A percentile compares a stretch with the other conserved stretches of the same genome.
These are phyloP conservation scores for Fallopia convolvulus DNA, from an alignment of 148 eudicot species.

Conservation along the genomic window DNA sequence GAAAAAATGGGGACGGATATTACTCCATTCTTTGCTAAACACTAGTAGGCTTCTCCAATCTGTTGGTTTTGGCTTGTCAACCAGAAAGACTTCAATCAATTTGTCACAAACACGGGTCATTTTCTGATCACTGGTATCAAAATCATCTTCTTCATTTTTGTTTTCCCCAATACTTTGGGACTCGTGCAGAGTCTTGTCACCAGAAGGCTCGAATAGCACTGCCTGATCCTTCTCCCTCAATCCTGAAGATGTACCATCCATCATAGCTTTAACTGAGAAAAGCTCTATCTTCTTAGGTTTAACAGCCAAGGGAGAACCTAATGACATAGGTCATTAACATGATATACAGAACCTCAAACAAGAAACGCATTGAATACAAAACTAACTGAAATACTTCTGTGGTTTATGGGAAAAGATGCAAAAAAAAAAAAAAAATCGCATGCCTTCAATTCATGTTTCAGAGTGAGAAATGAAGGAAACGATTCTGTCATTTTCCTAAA, in stretches of 20 bases:
- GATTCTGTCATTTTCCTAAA: neutral
- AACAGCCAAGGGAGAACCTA: slow-evolving; percentile 25
- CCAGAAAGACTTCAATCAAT: slow-evolving; percentile 74
- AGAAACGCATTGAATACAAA: neutral
- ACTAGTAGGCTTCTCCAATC: slow-evolving; percentile 88
- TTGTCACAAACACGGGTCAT: slow-evolving; percentile 77
- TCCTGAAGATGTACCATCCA: slow-evolving; percentile 27
- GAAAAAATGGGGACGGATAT: slow-evolving; percentile 64
- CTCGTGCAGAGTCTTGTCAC: slow-evolving; percentile 4
- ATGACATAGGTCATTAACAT: neutral
- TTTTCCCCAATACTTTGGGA: slow-evolving; percentile 15
- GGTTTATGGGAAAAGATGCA: neutral
- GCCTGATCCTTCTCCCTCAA: slow-evolving; percentile 26
- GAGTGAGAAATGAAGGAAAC: neutral
- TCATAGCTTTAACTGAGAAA: slow-evolving; percentile 25
- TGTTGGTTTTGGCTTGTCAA: slow-evolving; percentile 74
- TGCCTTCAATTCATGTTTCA: neutral
- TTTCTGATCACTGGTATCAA: slow-evolving; percentile 34
- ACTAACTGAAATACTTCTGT: neutral
- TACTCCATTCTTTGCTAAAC: slow-evolving; percentile 71
- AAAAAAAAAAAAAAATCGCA: neutral
- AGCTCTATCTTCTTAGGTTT: slow-evolving; percentile 21
- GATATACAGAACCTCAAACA: neutral
- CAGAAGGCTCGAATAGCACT: slow-evolving; percentile 18
- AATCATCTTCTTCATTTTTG: slow-evolving; percentile 17